Evolutionary conservation across 495 filamentous ascomycete genomes (phyloP).

Genomic region (Filosporella fistucella): DNA sequence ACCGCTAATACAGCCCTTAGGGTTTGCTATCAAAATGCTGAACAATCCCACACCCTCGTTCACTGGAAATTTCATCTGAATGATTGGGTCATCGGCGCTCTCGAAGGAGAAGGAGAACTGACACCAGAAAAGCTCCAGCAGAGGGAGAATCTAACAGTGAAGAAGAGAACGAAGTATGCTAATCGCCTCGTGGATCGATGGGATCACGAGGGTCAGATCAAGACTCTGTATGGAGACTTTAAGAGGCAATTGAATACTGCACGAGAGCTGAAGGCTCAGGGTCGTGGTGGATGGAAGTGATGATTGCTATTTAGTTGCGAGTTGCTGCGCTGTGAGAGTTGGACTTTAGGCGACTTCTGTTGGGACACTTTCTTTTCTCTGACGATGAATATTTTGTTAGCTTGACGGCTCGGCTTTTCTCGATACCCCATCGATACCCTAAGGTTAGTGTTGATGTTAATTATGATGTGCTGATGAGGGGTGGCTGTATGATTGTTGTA

Average conservation of each 20-base stretch:
- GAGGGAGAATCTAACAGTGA: constrained; percentile 47
- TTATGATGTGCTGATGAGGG: too few relatives aligned
- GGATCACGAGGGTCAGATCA: constrained; percentile 49
- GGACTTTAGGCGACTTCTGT: too few relatives aligned
- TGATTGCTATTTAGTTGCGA: background rate
- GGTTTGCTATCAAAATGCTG: constrained; percentile 54
- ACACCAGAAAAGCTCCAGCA: constrained; percentile 47
- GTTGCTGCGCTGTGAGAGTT: too few relatives aligned
- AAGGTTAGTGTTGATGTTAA: too few relatives aligned
- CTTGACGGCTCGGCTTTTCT: too few relatives aligned
- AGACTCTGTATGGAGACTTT: constrained; percentile 54
- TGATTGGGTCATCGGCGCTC: constrained; percentile 53
- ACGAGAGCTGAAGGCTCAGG: constrained; percentile 20
- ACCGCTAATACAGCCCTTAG: constrained; percentile 1
- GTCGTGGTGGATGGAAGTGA: constrained; percentile 12
- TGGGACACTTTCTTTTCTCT: too few relatives aligned
- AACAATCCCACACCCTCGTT: constrained; percentile 54
- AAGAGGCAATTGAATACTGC: constrained; percentile 52
- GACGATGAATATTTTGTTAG: too few relatives aligned
- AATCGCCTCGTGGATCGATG: constrained; percentile 54
- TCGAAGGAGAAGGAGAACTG: constrained; percentile 45
- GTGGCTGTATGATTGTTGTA: too few relatives aligned
- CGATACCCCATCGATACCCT: too few relatives aligned
- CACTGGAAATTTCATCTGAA: constrained; percentile 70
- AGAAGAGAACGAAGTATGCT: constrained; percentile 47